Evolutionary conservation across 2,329 filamentous ascomycete species (phyloP).

Genomic region (Paraphoma chrysanthemicola): DNA sequence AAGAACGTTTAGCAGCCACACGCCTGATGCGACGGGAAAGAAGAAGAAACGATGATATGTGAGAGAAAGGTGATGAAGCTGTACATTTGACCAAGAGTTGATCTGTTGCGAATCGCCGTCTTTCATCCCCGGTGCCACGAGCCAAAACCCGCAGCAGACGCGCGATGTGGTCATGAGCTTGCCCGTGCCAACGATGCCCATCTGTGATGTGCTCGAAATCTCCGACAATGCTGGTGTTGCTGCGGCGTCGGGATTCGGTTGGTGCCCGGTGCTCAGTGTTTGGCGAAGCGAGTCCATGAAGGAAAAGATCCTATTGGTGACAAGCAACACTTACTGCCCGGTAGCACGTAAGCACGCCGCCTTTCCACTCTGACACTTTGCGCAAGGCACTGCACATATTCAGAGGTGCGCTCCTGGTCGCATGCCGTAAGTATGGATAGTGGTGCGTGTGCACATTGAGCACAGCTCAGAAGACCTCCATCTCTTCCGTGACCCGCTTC

Average conservation of each 20-base stretch:
- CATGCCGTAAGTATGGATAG: not conserved
- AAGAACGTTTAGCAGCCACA: not conserved
- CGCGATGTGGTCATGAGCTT: not conserved
- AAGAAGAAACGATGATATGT: no score
- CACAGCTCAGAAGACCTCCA: constrained; percentile 70
- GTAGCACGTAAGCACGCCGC: not conserved
- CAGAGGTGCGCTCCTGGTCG: not conserved
- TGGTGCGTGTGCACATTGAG: not conserved
- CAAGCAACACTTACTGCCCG: not conserved
- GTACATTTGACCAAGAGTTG: no score
- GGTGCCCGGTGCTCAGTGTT: constrained; percentile 1
- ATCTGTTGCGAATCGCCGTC: not conserved
- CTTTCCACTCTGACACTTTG: not conserved
- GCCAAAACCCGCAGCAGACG: not conserved
- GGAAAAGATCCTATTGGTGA: constrained; percentile 2
- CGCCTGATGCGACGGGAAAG: no score
- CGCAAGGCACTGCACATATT: not conserved
- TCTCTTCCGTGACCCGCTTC: constrained; percentile 70
- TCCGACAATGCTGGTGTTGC: not conserved
- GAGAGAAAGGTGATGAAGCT: no score
- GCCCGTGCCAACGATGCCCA: not conserved
- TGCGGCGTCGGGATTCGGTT: constrained; percentile 2
- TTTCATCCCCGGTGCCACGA: not conserved
- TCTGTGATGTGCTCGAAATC: not conserved
- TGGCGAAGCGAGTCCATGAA: constrained; percentile 1